Evolutionary conservation across 2,329 filamentous ascomycete species (phyloP).

Genomic region (Hypoxylon sp.): DNA sequence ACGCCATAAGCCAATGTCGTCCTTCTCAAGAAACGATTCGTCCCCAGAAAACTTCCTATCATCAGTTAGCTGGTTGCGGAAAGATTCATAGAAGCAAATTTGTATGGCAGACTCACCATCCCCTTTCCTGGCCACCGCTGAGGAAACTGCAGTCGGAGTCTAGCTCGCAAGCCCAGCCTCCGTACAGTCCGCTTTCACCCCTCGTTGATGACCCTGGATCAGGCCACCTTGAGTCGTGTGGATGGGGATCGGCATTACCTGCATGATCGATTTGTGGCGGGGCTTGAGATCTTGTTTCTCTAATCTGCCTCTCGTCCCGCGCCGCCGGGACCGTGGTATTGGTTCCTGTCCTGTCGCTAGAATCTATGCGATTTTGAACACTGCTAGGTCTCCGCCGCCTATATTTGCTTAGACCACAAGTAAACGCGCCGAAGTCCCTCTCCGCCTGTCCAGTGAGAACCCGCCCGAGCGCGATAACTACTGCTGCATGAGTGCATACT

Average conservation of each 20-base stretch:
- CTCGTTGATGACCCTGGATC: conserved; percentile 57
- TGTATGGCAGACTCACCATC: conserved; percentile 74
- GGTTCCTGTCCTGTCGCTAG: conserved; percentile 18
- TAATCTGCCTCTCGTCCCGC: conserved; percentile 27
- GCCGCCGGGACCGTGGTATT: conserved; percentile 14
- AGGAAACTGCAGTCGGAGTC: conserved; percentile 92
- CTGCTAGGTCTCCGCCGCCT: conserved; percentile 48
- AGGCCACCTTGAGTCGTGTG: conserved; percentile 52
- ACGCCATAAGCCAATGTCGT: conserved; percentile 43
- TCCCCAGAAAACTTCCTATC: conserved; percentile 58
- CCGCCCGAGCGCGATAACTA: conserved; percentile 87
- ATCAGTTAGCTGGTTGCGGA: conserved; percentile 31
- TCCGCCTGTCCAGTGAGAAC: conserved; percentile 81
- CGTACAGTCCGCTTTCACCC: conserved; percentile 72
- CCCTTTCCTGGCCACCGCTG: conserved; percentile 83
- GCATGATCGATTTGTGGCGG: conserved; percentile 37
- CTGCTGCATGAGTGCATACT: conserved; percentile 90
- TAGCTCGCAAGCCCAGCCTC: conserved; percentile 82
- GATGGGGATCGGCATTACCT: conserved; percentile 44
- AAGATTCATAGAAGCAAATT: conserved; percentile 14
- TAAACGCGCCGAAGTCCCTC: conserved; percentile 89
- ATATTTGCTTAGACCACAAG: conserved; percentile 81
- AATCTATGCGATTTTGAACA: conserved; percentile 5
- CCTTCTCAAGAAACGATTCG: conserved; percentile 55
- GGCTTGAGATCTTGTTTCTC: conserved; percentile 52